Base-by-base conservation (phyloP, 1,284 basidiomycete species). In the Stygiomarasmius scandens region DNA sequence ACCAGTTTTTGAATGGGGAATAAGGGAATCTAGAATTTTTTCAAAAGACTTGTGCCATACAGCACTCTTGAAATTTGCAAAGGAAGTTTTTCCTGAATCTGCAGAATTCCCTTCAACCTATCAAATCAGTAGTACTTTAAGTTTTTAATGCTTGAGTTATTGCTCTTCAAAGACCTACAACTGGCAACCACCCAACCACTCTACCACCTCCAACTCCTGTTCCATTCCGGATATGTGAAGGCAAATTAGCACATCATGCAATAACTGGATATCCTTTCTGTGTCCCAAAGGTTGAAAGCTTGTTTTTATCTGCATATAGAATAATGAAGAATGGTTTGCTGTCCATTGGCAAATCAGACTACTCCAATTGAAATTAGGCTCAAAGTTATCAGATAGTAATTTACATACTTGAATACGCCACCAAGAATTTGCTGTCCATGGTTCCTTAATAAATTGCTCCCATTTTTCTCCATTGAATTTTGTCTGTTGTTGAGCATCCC, bases 301-400 rank as follows among this genome's bases (percentile, higher is more conserved):
- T 69, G 3, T 74, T 75, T 55, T 80, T 81, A 58, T 81, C 74
- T 5, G 77, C 74, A 70, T 78, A 81, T 0, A 81, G 29, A 14
- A 69, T 65, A 47, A 68, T 44, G 20, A 36, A 53, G 8, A 53
- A 36, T n/a, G 51, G 51, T 41, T 36, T 34, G 4, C 32, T 34
- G 24, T 34, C 34, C 10, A 20, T 11, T 5, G 36, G 38, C 8
- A 45, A 34, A 11, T 52, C 24, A 23, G 8, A 3, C 49, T 19
- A 6, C 6, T 4, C 38, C 10, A 36, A 14, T 12, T 52, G 3
- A 3, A 38, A 38, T 19, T 3, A 36, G 3, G 32, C 36, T 41
- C 8, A 4, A 9, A 19, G 16, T 41, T 6, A 41, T 8, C 5
- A 41, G 6, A 41, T n/a, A 41, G 16, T 8, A 32, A 19, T 10